Base-by-base conservation (phyloP, 2,329 filamentous ascomycete species). In the Alternaria sp. region DNA sequence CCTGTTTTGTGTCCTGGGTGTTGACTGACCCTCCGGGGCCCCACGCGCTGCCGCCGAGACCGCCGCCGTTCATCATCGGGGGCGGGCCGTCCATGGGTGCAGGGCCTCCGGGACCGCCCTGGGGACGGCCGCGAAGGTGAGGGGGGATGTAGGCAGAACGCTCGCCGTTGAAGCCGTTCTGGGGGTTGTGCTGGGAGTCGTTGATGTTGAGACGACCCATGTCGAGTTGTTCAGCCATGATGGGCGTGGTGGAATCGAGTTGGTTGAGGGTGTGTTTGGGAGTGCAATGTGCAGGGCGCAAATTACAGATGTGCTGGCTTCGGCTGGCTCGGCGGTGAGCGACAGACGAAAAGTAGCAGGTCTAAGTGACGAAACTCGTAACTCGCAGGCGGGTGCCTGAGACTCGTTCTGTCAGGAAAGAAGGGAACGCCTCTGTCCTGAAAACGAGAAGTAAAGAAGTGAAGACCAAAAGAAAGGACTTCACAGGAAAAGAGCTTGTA, bases 121-220 rank as follows among this genome's bases (percentile, higher is more conserved):
- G 68, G 61, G 79, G 77, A 62, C 79, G 77, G 44, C 78, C 78
- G 78, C 92, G 90, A 86, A 94, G 89, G 82, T 96, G 93, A 81
- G 92, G 92, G 71, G 92, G 92, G 71, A 96, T 94, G 86, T 96
- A 96, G 61, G 88, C 86, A 79, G 92, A 92, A 76, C 90, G 90
- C 72, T 83, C 86, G 64, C 77, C 74, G 70, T 85, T 83, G 74
- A 82, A 81, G 77, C 79, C 82, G 76, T 83, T 82, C 56, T 63
- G 60, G 56, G 82, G 79, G 71, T 86, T 87, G 78, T 89, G 87
- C 81, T 88, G 85, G 65, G 87, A 88, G 71, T 90, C 88, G 79
- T 87, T 88, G 69, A 95, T 85, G 82, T 84, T 90, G 76, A 95
- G 85, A 79, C 89, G 88, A 79, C 86, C 87, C 88, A 95, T 94